A percentile compares a stretch with the other conserved stretches of the same genome.
Evolutionary conservation across 1,284 basidiomycete species (phyloP).

Genomic region (Vanrija sp.): DNA sequence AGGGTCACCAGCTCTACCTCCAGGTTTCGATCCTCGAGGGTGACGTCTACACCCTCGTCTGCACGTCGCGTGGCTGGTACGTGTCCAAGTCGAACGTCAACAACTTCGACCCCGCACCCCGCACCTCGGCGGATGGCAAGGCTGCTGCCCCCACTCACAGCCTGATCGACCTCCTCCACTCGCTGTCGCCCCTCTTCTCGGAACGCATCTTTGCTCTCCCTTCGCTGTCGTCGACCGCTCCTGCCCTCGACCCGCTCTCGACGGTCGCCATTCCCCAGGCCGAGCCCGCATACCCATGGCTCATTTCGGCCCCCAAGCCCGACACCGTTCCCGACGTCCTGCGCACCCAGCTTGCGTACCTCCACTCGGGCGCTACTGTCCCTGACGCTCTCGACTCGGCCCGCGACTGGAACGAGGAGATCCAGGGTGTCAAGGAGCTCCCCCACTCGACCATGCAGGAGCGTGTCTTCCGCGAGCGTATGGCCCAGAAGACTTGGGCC

Average conservation of each 20-base stretch:
- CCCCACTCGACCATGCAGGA: conserved; percentile 53
- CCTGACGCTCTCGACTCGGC: conserved; percentile 55
- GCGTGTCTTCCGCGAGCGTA: conserved; percentile 55
- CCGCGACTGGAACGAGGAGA: conserved; percentile 61
- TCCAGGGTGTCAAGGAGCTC: conserved; percentile 56
- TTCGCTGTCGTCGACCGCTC: conserved; percentile 31
- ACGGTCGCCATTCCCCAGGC: conserved; percentile 55
- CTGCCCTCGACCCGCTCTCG: conserved; percentile 45
- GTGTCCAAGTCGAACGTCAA: conserved; percentile 52
- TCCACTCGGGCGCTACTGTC: conserved; percentile 54
- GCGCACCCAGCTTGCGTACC: conserved; percentile 56
- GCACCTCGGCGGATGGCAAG: conserved; percentile 31
- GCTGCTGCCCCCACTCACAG: conserved; percentile 47
- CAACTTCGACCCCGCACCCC: conserved; percentile 51
- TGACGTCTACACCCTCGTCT: conserved; percentile 55
- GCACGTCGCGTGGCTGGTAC: conserved; percentile 56
- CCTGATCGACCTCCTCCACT: conserved; percentile 55
- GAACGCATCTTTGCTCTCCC: conserved; percentile 44
- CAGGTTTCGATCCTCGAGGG: conserved; percentile 56
- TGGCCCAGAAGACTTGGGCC: conserved; percentile 54
- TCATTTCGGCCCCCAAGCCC: conserved; percentile 46
- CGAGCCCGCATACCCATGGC: conserved; percentile 55
- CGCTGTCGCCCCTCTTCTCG: conserved; percentile 49
- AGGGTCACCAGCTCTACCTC: conserved; percentile 57
- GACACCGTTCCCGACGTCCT: conserved; percentile 53